Percentiles rank a stretch among this genome's conserved stretches.
Evolutionary conservation across 306 rosid genomes (phyloP).

Genomic region (Elaeagnus macrophylla): DNA sequence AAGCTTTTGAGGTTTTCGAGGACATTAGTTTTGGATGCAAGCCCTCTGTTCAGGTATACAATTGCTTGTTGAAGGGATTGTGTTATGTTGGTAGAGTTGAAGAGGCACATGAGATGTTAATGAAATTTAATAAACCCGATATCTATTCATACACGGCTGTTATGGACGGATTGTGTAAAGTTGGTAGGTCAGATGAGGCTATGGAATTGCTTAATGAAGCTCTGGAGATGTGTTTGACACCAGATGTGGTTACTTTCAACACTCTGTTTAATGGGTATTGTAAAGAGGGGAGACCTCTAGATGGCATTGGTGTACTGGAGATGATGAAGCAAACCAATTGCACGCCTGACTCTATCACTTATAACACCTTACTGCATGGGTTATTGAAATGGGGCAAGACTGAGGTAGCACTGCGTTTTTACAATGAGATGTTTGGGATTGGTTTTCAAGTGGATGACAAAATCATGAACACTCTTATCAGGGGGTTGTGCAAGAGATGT

Average conservation of each 20-base stretch:
- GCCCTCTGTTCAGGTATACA: conserved; percentile 40
- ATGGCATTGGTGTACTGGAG: conserved; percentile 45
- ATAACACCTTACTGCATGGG: conserved; percentile 60
- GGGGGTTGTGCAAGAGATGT: conserved; percentile 44
- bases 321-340: conserved; percentile 49
- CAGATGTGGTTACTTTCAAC: conserved; percentile 54
- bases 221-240: conserved; percentile 38
- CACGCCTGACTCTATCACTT: conserved; percentile 50
- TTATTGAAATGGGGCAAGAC: conserved; percentile 57
- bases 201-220: conserved; percentile 58
- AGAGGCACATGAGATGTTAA: conserved; percentile 59
- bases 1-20: conserved; percentile 54
- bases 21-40: conserved; percentile 35
- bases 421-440: conserved; percentile 44
- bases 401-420: conserved; percentile 28
- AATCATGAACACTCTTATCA: conserved; percentile 47
- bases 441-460: conserved; percentile 44
- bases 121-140: conserved; percentile 47
- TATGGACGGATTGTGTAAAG: conserved; percentile 80
- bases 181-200: conserved; percentile 74
- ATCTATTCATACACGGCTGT: conserved; percentile 55
- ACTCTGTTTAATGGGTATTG: conserved; percentile 63
- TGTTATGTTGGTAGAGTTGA: conserved; percentile 79
- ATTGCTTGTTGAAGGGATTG: conserved; percentile 75
- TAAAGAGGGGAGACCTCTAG: conserved; percentile 60